Evolutionary conservation across 352 stramenopile genomes (phyloP).

Genomic region (Blastocystis sp.): DNA sequence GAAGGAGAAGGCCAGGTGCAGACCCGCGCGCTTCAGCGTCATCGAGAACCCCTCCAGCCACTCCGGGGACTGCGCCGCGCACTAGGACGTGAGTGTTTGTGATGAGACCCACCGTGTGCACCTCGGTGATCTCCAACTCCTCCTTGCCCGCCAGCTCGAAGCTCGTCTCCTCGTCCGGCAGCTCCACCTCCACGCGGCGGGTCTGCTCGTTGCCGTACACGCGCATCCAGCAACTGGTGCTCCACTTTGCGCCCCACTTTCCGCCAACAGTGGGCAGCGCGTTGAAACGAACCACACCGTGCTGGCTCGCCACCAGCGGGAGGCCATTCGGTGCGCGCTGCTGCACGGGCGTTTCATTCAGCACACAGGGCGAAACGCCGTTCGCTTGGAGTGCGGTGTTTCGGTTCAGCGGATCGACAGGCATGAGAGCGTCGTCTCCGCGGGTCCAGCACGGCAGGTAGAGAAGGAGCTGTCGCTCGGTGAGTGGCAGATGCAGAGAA

Average conservation of each 20-base stretch:
- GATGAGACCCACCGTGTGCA: not conserved
- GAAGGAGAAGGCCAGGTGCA: not conserved
- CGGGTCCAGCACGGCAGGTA: slow-evolving; percentile 4
- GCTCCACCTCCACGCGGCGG: not conserved
- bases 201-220: not conserved
- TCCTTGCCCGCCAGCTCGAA: slow-evolving; percentile 28
- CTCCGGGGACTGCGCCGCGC: not conserved
- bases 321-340: not conserved
- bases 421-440: not conserved
- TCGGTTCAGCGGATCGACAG: not conserved
- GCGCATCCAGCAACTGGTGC: not conserved
- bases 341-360: not conserved
- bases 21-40: not conserved
- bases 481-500: not conserved
- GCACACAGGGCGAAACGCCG: not conserved
- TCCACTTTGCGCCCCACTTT: slow-evolving; percentile 7
- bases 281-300: slow-evolving; percentile 3
- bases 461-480: not conserved
- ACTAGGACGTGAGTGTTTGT: not conserved
- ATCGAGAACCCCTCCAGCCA: not conserved
- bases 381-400: not conserved
- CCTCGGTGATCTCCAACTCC: not conserved
- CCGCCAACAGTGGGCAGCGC: not conserved
- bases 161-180: slow-evolving; percentile 11
- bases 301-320: not conserved